Base-by-base conservation (phyloP, 106 monocot genomes). In the Platanthera guangdongensis region DNA sequence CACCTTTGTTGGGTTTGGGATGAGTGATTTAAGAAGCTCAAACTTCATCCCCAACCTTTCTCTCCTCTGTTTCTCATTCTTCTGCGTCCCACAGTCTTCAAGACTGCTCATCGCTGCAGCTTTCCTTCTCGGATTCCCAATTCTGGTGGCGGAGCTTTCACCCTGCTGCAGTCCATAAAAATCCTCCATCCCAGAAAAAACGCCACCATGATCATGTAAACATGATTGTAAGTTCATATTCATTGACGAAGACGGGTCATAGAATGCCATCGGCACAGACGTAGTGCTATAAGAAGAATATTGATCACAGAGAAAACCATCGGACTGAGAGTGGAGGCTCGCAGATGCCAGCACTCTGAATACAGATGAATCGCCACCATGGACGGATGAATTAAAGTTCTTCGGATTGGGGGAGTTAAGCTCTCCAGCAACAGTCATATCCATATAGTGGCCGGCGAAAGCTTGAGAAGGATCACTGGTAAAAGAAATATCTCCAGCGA, bases 41-140 rank as follows among this genome's bases (percentile, higher is more conserved):
- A 72, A 91, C 76, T 91, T 88, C 68, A 82, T 82, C 10, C 67
- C 76, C 25, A 86, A 75, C 73, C 84, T 84, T 52, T 82, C 80
- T 62, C 91, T 81, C 68, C 91, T 79, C 45, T 91, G 84, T 81
- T 88, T 91, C 88, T 91, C 91, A 50, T 88, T 86, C 63, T 86
- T 84, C 51, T 52, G 57, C 2, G 68, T 67, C 14, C 80, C 83
- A 50, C 13, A 65, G 3, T 74, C 72, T 47, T 52, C 63, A 28
- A 50, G 19, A 1, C 47, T 51, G 0, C 47, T 67, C 62, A 16
- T 39, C 16, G 8, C 16, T 3, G 39, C 50, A 0, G 57, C 52
- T 51, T 71, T 73, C 68, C 73, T 67, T 64, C 80, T 82, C 71
- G 13, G 74, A 0, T 8, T 30, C 7, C 57, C 65, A 0, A 46